Evolutionary conservation across 306 rosid species (phyloP).

Genomic region (Prunus mume): DNA sequence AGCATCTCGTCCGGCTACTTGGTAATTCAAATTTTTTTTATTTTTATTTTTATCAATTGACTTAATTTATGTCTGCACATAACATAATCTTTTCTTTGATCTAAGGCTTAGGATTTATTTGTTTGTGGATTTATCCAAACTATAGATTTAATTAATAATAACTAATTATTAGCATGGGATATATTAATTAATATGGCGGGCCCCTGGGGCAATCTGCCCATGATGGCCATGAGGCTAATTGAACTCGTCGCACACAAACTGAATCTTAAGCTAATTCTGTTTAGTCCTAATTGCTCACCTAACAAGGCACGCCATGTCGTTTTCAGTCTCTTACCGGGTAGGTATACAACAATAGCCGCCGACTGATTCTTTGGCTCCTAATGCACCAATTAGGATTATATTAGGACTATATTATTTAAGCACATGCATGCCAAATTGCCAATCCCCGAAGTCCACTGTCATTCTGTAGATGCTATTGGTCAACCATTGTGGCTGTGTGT

Average conservation of each 20-base stretch:
- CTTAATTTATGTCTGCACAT: not conserved
- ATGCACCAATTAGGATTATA: not conserved
- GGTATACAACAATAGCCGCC: not conserved
- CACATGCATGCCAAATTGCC: not conserved
- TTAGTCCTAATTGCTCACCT: not conserved
- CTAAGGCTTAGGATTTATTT: not conserved
- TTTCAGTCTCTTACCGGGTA: not conserved
- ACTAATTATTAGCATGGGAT: no score
- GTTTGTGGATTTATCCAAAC: not conserved
- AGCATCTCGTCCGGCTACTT: slow-evolving; percentile 56
- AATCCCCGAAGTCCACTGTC: not conserved
- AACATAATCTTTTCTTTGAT: not conserved
- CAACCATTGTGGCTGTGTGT: no score
- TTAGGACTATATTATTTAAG: not conserved
- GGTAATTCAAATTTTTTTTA: slow-evolving; percentile 26
- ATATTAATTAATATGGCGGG: no score
- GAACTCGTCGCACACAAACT: no score
- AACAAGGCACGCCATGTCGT: not conserved
- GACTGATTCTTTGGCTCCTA: not conserved
- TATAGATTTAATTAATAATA: no score
- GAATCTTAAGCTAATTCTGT: no score
- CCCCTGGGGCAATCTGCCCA: no score
- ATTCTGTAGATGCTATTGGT: not conserved
- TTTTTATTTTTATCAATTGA: not conserved
- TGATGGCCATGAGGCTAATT: no score